These are phyloP conservation scores for Ascochyta clinopodiicola DNA, from an alignment of 2,329 filamentous ascomycete genomes.

Conservation along the genomic window DNA sequence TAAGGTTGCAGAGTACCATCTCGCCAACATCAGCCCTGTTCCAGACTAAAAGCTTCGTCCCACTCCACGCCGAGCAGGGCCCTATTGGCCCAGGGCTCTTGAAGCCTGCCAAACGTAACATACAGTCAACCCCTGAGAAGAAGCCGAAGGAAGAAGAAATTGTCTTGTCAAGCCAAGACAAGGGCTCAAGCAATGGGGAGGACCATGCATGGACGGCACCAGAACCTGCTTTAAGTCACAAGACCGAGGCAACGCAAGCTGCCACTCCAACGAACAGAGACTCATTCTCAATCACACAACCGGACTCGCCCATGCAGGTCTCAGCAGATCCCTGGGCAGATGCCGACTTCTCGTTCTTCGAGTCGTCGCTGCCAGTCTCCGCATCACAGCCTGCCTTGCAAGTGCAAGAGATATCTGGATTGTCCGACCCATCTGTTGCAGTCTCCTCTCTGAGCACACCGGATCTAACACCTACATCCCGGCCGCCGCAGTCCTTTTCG, in stretches of 20 bases:
- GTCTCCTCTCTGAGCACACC: constrained; percentile 38
- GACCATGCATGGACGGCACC: constrained; percentile 11
- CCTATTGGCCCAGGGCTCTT: constrained; percentile 41
- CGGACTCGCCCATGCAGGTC: constrained; percentile 9
- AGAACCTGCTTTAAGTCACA: not conserved
- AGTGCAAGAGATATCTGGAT: constrained; percentile 22
- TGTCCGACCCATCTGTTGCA: constrained; percentile 21
- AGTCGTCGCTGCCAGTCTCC: constrained; percentile 25
- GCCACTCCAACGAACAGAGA: not conserved
- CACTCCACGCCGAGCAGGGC: constrained; percentile 30
- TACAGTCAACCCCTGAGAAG: constrained; percentile 18
- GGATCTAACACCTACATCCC: constrained; percentile 11
- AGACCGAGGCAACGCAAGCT: not conserved
- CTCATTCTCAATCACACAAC: not conserved
- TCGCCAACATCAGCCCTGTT: constrained; percentile 46
- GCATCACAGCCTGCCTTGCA: constrained; percentile 1
- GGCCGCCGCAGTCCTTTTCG: constrained; percentile 23
- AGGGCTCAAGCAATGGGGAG: not conserved
- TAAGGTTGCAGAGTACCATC: constrained; percentile 40
- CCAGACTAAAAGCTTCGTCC: constrained; percentile 37
- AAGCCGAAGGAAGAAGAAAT: not conserved
- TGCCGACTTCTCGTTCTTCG: constrained; percentile 40
- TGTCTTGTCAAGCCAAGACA: not conserved
- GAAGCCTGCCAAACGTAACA: constrained; percentile 30
- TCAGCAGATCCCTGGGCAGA: constrained; percentile 21